These are phyloP conservation scores for Fusarium pilosicola DNA, from an alignment of 2,329 filamentous ascomycete species.

Conservation along the genomic window DNA sequence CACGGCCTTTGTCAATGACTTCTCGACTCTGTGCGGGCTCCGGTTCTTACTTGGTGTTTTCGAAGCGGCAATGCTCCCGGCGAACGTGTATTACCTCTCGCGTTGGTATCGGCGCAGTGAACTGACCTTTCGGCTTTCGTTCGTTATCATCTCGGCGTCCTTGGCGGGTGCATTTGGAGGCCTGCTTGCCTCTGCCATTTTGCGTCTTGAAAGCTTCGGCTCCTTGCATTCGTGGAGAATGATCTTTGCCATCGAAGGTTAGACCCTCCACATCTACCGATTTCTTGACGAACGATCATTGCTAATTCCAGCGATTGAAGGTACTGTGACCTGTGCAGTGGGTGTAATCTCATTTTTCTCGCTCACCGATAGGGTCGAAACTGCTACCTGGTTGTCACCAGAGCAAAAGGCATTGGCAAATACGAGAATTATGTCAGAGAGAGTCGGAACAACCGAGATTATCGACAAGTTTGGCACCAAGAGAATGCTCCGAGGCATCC, in stretches of 20 bases:
- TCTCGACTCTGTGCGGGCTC: not conserved
- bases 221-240: not conserved
- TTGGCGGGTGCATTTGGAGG: not conserved
- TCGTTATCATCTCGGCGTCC: not conserved
- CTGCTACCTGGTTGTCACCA: not conserved
- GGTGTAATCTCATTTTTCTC: not conserved
- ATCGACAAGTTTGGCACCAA: not conserved
- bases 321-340: not conserved
- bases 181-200: not conserved
- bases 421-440: not conserved
- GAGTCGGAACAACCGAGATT: not conserved
- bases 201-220: not conserved
- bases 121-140: not conserved
- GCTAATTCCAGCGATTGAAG: not conserved
- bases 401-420: not conserved
- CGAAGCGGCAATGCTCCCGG: not conserved
- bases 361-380: not conserved
- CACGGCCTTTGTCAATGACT: not conserved
- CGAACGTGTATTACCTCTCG: not conserved
- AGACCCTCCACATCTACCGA: rapidly evolving
- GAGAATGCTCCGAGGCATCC: not conserved
- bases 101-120: not conserved
- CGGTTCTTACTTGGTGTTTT: not conserved
- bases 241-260: not conserved
- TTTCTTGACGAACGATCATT: not conserved